Evolutionary conservation across 768 basidiomycete genomes (phyloP), one percentile per base, ranked within the genome.

Genomic region (Phaeolepiota aurea): DNA sequence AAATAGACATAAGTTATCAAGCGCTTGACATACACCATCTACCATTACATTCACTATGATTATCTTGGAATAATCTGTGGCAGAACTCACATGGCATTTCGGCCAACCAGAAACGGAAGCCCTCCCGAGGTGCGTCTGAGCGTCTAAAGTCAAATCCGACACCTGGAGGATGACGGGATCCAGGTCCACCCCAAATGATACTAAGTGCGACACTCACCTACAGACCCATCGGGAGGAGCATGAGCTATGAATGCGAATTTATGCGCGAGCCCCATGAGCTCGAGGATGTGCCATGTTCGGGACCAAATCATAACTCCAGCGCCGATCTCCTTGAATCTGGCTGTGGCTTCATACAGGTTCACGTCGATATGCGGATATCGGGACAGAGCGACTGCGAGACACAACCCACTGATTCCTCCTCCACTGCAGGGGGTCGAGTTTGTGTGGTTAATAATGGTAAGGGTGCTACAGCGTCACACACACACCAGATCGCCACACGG

Each of bases 301-400:
- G 52, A 51, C 73, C 71, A 72, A 3, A 74, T 62, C 57, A 54
- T 66, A 32, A 57, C 72, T 32, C 53, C 74, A 3, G 74, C 74
- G 4, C 72, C 72, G 20, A 74, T 71, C 45, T 76, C 72, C 36
- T 57, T 66, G 53, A 74, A 71, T 15, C 59, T 59, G 3, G 53
- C 61, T 1, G 72, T 62, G 3, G 69, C 62, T 55, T 76, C 75
- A 44, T 75, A 76, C 3, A 76, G 44, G 42, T 68, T 57, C 11
- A 70, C 57, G 41, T 63, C 54, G 14, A 71, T 50, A 48, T 63
- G 46, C 2, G 54, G 31, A 5, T 62, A 55, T 14, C 57, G 56
- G 0, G 71, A 66, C 12, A 76, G 62, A 0, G 62, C 53, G n/a
- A 63, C 58, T 3, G 62, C 63, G 11, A 64, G 48, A 37, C 54